Evolutionary conservation across 768 basidiomycete genomes (phyloP).

Genomic region (Neoboletus magnificus): DNA sequence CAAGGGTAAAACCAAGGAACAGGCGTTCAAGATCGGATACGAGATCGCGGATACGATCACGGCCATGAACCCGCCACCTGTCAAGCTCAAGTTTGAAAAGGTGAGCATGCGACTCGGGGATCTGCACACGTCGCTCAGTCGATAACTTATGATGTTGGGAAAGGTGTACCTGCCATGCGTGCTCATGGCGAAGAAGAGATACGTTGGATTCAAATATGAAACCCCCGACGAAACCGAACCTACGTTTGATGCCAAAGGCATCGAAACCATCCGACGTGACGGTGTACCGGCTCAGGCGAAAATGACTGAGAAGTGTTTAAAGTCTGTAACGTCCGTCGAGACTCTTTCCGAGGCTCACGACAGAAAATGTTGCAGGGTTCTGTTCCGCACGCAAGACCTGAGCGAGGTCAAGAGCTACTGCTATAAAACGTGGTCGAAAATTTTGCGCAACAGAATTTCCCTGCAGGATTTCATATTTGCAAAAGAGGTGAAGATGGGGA

Average conservation of each 20-base stretch:
- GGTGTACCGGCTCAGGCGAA: slow-evolving; percentile 88
- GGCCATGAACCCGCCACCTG: slow-evolving; percentile 77
- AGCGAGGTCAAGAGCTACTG: slow-evolving; percentile 90
- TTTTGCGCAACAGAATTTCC: slow-evolving; percentile 75
- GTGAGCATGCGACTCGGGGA: slow-evolving; percentile 32
- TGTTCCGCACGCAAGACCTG: slow-evolving; percentile 88
- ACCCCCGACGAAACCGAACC: slow-evolving; percentile 73
- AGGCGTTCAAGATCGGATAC: slow-evolving; percentile 89
- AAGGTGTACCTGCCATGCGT: slow-evolving; percentile 95
- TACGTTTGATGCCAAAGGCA: slow-evolving; percentile 93
- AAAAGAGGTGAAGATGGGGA: slow-evolving; percentile 90
- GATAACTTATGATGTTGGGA: not conserved
- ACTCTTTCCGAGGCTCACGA: not conserved
- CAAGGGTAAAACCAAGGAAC: slow-evolving; percentile 86
- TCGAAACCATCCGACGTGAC: slow-evolving; percentile 94
- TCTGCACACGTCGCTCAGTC: not conserved
- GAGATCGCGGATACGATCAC: slow-evolving; percentile 92
- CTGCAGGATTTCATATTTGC: slow-evolving; percentile 95
- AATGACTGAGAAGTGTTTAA: slow-evolving; percentile 86
- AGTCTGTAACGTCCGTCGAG: slow-evolving; percentile 46
- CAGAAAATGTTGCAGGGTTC: slow-evolving; percentile 51
- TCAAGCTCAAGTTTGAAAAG: slow-evolving; percentile 99
- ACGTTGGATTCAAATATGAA: slow-evolving; percentile 95
- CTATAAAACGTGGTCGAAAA: slow-evolving; percentile 75
- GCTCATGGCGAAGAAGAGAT: slow-evolving; percentile 97